Evolutionary conservation across 305 asterid genomes (phyloP).

Genomic region (Plantago rigida): DNA sequence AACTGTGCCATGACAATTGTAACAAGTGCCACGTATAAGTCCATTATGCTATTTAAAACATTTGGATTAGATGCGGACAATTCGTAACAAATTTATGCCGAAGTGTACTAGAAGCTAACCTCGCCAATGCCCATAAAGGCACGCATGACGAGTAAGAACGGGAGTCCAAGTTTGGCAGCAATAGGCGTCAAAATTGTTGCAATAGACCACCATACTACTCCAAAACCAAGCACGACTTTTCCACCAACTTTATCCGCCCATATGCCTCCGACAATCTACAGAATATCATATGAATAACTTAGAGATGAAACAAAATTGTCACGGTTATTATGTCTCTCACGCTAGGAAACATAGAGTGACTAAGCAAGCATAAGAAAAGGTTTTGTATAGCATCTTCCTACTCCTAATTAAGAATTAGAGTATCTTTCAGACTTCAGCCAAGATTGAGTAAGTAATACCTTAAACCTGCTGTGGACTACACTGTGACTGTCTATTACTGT

Average conservation of each 20-base stretch:
- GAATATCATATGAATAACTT: conserved; percentile 1
- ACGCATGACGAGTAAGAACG: conserved; percentile 72
- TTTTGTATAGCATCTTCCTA: neutral
- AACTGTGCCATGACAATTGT: neutral
- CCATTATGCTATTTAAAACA: neutral
- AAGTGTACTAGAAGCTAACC: conserved; percentile 42
- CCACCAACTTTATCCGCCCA: conserved; percentile 99
- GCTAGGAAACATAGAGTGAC: neutral
- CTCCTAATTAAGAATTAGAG: neutral
- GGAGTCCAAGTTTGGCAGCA: conserved; percentile 55
- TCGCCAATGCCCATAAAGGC: conserved; percentile 99
- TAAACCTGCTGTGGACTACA: too few relatives aligned
- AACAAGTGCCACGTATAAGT: neutral
- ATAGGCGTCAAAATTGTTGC: conserved; percentile 73
- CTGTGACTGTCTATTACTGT: too few relatives aligned
- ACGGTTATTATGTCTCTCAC: neutral
- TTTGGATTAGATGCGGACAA: conserved; percentile 7
- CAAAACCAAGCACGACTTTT: conserved; percentile 84
- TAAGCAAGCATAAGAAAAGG: neutral
- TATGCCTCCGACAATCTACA: conserved; percentile 88
- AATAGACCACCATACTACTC: conserved; percentile 97
- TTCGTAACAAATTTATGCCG: conserved; percentile 10
- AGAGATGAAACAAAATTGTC: conserved; percentile 7
- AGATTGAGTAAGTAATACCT: too few relatives aligned
- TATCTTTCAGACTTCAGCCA: too few relatives aligned